Base-by-base conservation (phyloP, 2,329 filamentous ascomycete genomes). In the Penicillium sp. region DNA sequence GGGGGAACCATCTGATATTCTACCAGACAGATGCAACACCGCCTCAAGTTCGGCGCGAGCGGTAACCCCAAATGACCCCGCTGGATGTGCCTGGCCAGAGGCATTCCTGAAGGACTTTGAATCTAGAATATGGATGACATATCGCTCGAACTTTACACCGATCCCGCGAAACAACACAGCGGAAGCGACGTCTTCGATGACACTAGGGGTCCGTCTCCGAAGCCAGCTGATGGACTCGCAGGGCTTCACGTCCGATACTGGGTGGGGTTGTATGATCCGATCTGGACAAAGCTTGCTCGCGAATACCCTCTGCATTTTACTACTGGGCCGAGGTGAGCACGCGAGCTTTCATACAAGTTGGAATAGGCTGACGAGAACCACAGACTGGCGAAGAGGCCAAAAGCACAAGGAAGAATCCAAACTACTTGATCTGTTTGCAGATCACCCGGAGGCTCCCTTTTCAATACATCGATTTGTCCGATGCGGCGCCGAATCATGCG, bases 211-310 rank as follows among this genome's bases (percentile, higher is more conserved):
- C 69, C 84, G 89, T 41, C 75, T 97, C 57, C 86, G 89, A 61
- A 90, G 77, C 44, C 86, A 89, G 61, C 73, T 97, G 5, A 78
- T 81, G 9, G 88, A 95, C 40, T 81, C 87, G 47, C 77, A 77
- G 22, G 89, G 87, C 4, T 98, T 97, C 69, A 86, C 88, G 9
- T 91, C 89, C 1, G 93, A 98, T 66, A 90, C 88, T 8, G 93
- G 93, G 42, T 98, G 94, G 89, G 93, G 93, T 0, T 98, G 93
- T 64, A 98, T 98, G 93, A 97, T 98, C 59, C 78, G 93, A 49
- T 96, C 91, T 5, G 93, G 93, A 3, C 93, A 98, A 72, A 91
- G 88, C 61, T 76, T 98, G 22, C 75, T 98, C 34, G 91, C 91
- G 36, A 98, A 97, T 68, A 79, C 91, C 1, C 75, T 97, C 59